phyloP scores from a whole-genome alignment of 345 rosid species.

The Sisymbrium altissimum region DNA sequence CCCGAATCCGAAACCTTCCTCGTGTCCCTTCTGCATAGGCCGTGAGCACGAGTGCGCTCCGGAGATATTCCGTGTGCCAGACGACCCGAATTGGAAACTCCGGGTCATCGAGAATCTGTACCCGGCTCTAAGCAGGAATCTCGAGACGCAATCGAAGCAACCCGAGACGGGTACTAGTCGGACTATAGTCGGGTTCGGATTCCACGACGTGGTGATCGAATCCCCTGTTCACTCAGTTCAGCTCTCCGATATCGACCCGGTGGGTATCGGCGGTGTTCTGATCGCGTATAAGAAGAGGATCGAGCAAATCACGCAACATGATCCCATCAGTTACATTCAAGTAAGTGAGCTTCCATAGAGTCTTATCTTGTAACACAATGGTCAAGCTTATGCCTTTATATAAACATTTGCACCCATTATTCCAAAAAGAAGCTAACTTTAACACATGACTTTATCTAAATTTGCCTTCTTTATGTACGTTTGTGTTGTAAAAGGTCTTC shows the following conservation, averaged over 20 bases:
- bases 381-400: background rate
- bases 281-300: conserved; percentile 70
- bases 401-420: background rate
- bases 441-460: background rate
- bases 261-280: conserved; percentile 61
- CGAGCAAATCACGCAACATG: conserved; percentile 47
- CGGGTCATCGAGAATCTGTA: conserved; percentile 86
- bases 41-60: conserved; percentile 82
- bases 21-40: conserved; percentile 83
- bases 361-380: background rate
- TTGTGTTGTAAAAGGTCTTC: conserved; percentile 55
- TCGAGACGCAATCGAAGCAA: conserved; percentile 26
- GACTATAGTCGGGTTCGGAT: conserved; percentile 57
- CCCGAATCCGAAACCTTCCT: conserved; percentile 27
- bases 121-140: conserved; percentile 67
- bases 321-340: conserved; percentile 70
- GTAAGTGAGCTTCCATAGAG: conserved; percentile 20
- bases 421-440: background rate
- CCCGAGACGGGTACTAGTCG: conserved; percentile 8
- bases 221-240: conserved; percentile 66
- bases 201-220: conserved; percentile 89
- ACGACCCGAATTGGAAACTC: conserved; percentile 58
- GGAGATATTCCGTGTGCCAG: conserved; percentile 74
- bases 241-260: conserved; percentile 50
- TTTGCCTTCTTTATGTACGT: background rate